Percentiles rank a stretch among this genome's conserved stretches.
These are phyloP conservation scores for Globisporangium sylvaticum DNA, from an alignment of 352 stramenopile genomes.

Conservation along the genomic window DNA sequence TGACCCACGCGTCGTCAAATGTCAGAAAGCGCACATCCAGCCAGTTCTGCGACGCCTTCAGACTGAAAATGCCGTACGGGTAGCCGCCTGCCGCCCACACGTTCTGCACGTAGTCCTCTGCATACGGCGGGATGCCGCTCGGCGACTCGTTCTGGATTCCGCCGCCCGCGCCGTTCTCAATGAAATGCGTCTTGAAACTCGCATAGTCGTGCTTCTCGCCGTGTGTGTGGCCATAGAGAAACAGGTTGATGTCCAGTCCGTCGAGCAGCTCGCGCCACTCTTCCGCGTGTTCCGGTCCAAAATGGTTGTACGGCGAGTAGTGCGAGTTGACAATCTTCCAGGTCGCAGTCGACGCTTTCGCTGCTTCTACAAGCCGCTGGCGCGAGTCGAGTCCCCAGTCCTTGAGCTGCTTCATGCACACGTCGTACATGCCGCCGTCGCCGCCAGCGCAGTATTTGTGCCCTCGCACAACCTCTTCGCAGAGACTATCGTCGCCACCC, in stretches of 20 bases:
- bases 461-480: slow-evolving; percentile 44
- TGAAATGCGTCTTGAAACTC: slow-evolving; percentile 49
- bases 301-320: slow-evolving; percentile 76
- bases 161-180: slow-evolving; percentile 73
- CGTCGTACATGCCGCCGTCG: slow-evolving; percentile 46
- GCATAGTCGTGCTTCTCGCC: slow-evolving; percentile 73
- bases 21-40: slow-evolving; percentile 67
- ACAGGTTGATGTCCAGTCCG: slow-evolving; percentile 46
- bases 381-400: slow-evolving; percentile 66
- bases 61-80: slow-evolving; percentile 66
- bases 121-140: slow-evolving; percentile 52
- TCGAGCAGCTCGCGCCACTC: slow-evolving; percentile 56
- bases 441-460: slow-evolving; percentile 52
- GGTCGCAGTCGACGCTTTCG: slow-evolving; percentile 54
- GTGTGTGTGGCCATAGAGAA: slow-evolving; percentile 71
- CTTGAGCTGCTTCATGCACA: slow-evolving; percentile 62
- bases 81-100: slow-evolving; percentile 59
- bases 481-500: slow-evolving; percentile 40
- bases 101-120: slow-evolving; percentile 38
- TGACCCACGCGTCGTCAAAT: slow-evolving; percentile 55
- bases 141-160: slow-evolving; percentile 78
- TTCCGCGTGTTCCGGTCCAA: slow-evolving; percentile 44
- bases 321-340: slow-evolving; percentile 87
- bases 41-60: slow-evolving; percentile 64
- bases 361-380: slow-evolving; percentile 37